Base-by-base conservation (phyloP, 208 protist species). In the Leishmania gerbilli region DNA sequence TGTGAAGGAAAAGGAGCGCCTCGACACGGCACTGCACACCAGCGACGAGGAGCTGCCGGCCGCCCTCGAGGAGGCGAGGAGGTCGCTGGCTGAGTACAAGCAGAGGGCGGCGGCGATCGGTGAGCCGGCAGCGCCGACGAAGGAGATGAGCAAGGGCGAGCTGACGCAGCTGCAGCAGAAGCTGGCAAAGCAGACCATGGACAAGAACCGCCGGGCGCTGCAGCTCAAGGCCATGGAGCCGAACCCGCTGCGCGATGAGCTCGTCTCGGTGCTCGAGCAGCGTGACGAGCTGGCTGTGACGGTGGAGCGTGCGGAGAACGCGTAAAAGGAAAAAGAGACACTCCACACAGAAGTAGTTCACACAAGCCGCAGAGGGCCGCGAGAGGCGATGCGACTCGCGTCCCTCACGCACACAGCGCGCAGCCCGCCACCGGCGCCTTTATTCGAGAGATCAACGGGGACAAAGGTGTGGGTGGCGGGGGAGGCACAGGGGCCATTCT, bases 161-260 rank as follows among this genome's bases (percentile, higher is more conserved):
- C 79, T 94, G 56, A 83, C 88, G 82, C 90, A 94, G 85, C 88
- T 95, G 58, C 90, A 95, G 86, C 91, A 95, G 86, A 95, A 96
- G 77, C 77, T 95, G 45, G 84, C 84, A 56, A 97, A 96, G 87
- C 92, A 94, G 77, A 91, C 86, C 31, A 88, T 90, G 85, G 92
- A 96, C 24, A 85, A 87, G 55, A 93, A 92, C 76, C 92, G 92
- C 56, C 77, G 95, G 60, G 88, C 90, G 37, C 77, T 97, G 80
- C 92, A 96, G 82, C 81, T 97, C 76, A 97, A 96, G 85, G 83
- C 94, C 55, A 84, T 91, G 83, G 90, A 95, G 78, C 77, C 90
- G 17, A 89, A 89, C 75, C 79, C 86, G 19, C 49, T 83, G 40
- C 89, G 88, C 60, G 87, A 92, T 45, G 92, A 95, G 82, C 81